Evolutionary conservation across 202 grass and related monocot species (phyloP).

Genomic region (Panicum virgatum): DNA sequence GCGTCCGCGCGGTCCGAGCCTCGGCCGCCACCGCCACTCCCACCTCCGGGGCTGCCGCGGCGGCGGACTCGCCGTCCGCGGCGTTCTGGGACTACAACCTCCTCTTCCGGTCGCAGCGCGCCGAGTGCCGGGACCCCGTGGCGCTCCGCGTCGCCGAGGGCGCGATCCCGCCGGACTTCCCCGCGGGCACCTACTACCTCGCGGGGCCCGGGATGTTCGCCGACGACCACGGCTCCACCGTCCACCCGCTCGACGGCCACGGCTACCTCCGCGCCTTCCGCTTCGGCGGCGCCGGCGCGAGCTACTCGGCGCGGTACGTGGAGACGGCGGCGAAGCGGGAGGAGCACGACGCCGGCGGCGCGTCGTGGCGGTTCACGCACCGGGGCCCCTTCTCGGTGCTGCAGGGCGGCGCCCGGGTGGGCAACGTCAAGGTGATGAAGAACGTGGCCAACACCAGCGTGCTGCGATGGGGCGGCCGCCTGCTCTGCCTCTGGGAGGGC

Average conservation of each 20-base stretch:
- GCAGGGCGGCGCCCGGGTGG: conserved; percentile 58
- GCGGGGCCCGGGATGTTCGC: conserved; percentile 72
- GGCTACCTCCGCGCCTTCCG: conserved; percentile 92
- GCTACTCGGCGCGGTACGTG: conserved; percentile 75
- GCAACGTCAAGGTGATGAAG: conserved; percentile 99
- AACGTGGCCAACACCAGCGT: conserved; percentile 98
- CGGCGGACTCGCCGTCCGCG: conserved; percentile 47
- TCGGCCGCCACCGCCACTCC: background rate
- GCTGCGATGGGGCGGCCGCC: conserved; percentile 60
- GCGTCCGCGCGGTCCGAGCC: conserved; percentile 22
- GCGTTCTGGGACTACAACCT: conserved; percentile 98
- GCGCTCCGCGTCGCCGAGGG: conserved; percentile 57
- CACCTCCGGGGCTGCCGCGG: background rate
- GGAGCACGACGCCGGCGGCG: conserved; percentile 42
- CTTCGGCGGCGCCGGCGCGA: conserved; percentile 34
- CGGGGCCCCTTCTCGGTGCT: conserved; percentile 96
- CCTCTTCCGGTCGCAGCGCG: conserved; percentile 88
- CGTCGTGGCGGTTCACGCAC: conserved; percentile 84
- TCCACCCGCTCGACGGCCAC: conserved; percentile 92
- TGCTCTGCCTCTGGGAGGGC: conserved; percentile 95
- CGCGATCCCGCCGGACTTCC: conserved; percentile 75
- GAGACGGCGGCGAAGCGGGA: conserved; percentile 79
- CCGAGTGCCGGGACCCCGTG: conserved; percentile 56
- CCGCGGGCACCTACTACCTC: conserved; percentile 84
- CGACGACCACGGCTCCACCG: conserved; percentile 94